Base-by-base conservation (phyloP, 2,329 filamentous ascomycete genomes). In the Hymenoscyphus infarciens region DNA sequence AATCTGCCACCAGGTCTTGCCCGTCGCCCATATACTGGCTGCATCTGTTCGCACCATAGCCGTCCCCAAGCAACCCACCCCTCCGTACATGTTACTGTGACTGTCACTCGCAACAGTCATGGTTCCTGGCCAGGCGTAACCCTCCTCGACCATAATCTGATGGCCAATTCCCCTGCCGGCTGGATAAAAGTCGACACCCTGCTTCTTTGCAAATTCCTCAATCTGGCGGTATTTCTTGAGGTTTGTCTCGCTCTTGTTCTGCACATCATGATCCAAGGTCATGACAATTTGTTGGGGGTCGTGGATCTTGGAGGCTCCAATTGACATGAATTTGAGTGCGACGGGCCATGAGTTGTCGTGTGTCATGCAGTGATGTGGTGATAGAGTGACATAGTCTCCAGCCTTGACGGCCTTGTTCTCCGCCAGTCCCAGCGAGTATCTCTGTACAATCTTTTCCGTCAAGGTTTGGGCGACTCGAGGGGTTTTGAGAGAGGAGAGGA, bases 381-480 rank as follows among this genome's bases (percentile, higher is more conserved):
- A 79, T 11, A 96, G 81, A 0, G 84, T 89, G 63, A 97, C 86
- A 79, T 95, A 97, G 81, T 97, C 92, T 72, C 93, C 92, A 4
- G 84, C 81, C 70, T 82, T 83, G 71, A 97, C 90, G 62, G 82
- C 80, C 78, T 97, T 96, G 64, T 87, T 91, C 11, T 85, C 75
- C 1, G 90, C 77, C 1, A 97, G 83, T 10, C 87, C 91, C n/a
- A 92, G 82, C 0, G 91, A 83, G 75, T 96, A 88, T 16, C 82
- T 78, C 75, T 97, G 93, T 0, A 97, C 88, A 63, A 97, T 97
- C 81, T 97, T 97, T 75, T 97, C 93, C 2, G 91, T 95, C 59
- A 97, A 77, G 2, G 91, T 97, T 77, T 97, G 92, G 0, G 90
- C 69, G 66, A 71, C 61, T 39, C 74, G 67, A 3, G 74, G 61